A percentile compares a stretch with the other conserved stretches of the same genome.
Evolutionary conservation across 805 yeast genomes (phyloP).

Genomic region (Saccharomyces eubayanus): DNA sequence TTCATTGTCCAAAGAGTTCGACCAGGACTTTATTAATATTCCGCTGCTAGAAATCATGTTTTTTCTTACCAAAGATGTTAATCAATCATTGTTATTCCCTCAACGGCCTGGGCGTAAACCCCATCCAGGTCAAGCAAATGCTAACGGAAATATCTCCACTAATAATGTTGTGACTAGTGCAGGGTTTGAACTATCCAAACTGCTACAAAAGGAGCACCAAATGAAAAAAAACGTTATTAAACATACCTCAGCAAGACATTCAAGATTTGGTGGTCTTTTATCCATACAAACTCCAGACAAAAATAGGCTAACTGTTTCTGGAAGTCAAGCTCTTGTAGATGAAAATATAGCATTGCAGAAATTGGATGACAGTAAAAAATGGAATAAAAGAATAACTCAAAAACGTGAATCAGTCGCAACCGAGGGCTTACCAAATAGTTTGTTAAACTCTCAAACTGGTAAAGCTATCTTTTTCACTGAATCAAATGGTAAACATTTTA

Average conservation of each 20-base stretch:
- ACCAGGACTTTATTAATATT: constrained; percentile 49
- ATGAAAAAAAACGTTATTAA: constrained; percentile 42
- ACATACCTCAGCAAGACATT: constrained; percentile 65
- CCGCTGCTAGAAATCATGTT: constrained; percentile 64
- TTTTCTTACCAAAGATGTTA: constrained; percentile 51
- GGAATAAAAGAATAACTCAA: constrained; percentile 39
- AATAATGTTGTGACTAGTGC: constrained; percentile 21
- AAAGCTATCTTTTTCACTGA: constrained; percentile 28
- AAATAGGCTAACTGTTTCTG: constrained; percentile 52
- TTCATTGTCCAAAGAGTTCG: constrained; percentile 56
- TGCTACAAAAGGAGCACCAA: constrained; percentile 54
- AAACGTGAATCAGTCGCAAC: constrained; percentile 26
- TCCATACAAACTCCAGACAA: constrained; percentile 59
- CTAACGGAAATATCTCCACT: not conserved
- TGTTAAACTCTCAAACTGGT: constrained; percentile 16
- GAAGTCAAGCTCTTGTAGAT: constrained; percentile 58
- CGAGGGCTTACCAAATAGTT: constrained; percentile 27
- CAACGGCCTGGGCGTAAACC: not conserved
- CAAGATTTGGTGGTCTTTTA: constrained; percentile 80
- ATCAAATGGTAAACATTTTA: constrained; percentile 28
- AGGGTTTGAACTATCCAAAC: constrained; percentile 38
- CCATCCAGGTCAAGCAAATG: not conserved
- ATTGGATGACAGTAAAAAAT: constrained; percentile 60
- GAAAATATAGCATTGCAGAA: constrained; percentile 48
- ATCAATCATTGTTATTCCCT: constrained; percentile 23